Percentiles rank a stretch among this genome's conserved stretches.
Conservation (phyloP, 305 asterid species). For the Galium porrigens region DNA sequence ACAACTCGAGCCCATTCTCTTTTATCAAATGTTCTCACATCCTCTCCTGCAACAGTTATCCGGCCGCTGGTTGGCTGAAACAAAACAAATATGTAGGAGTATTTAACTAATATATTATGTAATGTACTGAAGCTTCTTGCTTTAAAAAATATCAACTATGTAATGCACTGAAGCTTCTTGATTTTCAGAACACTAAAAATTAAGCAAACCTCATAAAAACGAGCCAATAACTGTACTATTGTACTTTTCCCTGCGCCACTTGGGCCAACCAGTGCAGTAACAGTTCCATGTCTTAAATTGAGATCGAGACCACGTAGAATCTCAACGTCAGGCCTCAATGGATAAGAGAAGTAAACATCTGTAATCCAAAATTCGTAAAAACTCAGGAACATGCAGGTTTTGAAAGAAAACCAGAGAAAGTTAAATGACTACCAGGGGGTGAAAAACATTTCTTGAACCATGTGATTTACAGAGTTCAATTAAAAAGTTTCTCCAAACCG, state of each 20-base stretch:
- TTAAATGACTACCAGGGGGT: not conserved
- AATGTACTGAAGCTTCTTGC: not conserved
- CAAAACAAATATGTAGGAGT: constrained; percentile 1
- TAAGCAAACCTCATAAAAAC: constrained; percentile 65
- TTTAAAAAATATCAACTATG: too few species aligned
- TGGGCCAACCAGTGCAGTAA: constrained; percentile 87
- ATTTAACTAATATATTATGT: not conserved
- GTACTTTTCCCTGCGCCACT: constrained; percentile 98
- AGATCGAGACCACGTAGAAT: constrained; percentile 67
- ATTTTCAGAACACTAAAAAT: not conserved
- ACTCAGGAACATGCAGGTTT: not conserved
- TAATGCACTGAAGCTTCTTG: not conserved
- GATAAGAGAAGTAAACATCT: constrained; percentile 85
- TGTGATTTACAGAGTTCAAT: not conserved
- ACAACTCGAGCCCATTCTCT: constrained; percentile 89
- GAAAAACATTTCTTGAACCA: not conserved
- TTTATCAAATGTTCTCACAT: constrained; percentile 73
- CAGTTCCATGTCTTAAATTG: constrained; percentile 59
- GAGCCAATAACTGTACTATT: constrained; percentile 82
- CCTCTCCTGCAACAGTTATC: constrained; percentile 93
- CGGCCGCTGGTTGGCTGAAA: constrained; percentile 80
- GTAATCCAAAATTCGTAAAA: constrained; percentile 14
- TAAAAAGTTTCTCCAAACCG: not conserved
- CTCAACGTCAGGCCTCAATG: constrained; percentile 80
- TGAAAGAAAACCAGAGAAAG: not conserved